Percentiles rank a stretch among this genome's conserved stretches.
These are phyloP conservation scores for Ustanciosporium gigantosporum DNA, from an alignment of 1,284 basidiomycete genomes.

Conservation along the genomic window DNA sequence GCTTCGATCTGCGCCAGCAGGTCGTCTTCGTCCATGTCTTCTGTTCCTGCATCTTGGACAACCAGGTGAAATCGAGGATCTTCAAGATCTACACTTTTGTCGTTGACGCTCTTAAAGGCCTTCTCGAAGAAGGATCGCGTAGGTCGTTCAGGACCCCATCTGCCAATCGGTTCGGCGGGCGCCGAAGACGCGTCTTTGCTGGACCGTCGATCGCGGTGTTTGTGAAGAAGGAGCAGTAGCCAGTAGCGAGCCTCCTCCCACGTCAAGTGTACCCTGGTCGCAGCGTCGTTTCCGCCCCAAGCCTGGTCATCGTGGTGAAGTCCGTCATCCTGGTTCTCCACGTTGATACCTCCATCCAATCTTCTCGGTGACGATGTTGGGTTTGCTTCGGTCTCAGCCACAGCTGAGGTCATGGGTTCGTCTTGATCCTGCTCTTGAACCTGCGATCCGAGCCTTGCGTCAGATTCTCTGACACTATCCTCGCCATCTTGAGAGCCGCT, in stretches of 20 bases:
- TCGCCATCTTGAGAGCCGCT: not conserved
- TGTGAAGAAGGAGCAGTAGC: constrained; percentile 14
- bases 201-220: constrained; percentile 1
- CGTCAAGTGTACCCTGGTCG: constrained; percentile 9
- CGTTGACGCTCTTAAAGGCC: constrained; percentile 26
- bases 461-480: not conserved
- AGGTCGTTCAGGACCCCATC: constrained; percentile 37
- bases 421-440: not conserved
- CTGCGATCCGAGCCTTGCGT: not conserved
- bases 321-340: no score
- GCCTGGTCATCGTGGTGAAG: constrained; percentile 2
- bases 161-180: constrained; percentile 4
- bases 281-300: constrained; percentile 2
- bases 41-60: constrained; percentile 29
- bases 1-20: constrained; percentile 20
- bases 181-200: not conserved
- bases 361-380: no score
- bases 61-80: constrained; percentile 37
- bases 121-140: constrained; percentile 38
- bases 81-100: constrained; percentile 22
- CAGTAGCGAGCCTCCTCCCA: constrained; percentile 42
- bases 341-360: not conserved
- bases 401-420: not conserved
- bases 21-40: constrained; percentile 27
- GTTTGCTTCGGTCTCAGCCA: not conserved